A percentile compares a stretch with the other conserved stretches of the same genome.
Evolutionary conservation across 305 asterid genomes (phyloP).

Genomic region (Lippia alba): DNA sequence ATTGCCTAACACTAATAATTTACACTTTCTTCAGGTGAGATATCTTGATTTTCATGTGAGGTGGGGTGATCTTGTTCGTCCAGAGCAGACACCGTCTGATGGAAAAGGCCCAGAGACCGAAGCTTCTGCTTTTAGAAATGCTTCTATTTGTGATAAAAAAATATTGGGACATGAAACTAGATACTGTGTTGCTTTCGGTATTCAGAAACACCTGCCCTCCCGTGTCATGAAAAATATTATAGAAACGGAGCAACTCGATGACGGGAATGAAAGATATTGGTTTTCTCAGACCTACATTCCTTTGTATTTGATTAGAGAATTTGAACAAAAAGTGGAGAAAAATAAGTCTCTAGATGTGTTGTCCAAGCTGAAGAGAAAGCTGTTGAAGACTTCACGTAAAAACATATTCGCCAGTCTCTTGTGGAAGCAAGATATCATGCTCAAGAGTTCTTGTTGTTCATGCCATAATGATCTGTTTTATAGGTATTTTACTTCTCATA

Average conservation of each 20-base stretch:
- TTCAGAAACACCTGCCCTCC: slow-evolving; percentile 94
- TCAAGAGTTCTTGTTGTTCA: slow-evolving; percentile 55
- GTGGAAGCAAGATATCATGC: slow-evolving; percentile 62
- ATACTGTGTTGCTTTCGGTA: slow-evolving; percentile 78
- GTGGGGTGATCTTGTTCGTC: slow-evolving; percentile 90
- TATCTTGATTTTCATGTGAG: slow-evolving; percentile 78
- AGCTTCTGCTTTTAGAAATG: slow-evolving; percentile 91
- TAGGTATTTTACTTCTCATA: slow-evolving; percentile 54
- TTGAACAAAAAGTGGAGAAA: slow-evolving; percentile 63
- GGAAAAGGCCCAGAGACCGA: slow-evolving; percentile 86
- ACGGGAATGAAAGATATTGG: slow-evolving; percentile 83
- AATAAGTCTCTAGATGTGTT: slow-evolving; percentile 43
- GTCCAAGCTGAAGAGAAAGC: slow-evolving; percentile 56
- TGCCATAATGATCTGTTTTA: slow-evolving; percentile 64
- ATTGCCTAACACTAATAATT: slow-evolving; percentile 29
- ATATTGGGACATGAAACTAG: slow-evolving; percentile 57
- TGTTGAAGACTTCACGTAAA: slow-evolving; percentile 52
- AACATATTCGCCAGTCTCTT: slow-evolving; percentile 65
- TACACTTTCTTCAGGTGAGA: slow-evolving; percentile 69
- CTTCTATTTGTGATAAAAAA: slow-evolving; percentile 69
- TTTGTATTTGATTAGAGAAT: slow-evolving; percentile 78
- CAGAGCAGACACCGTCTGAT: slow-evolving; percentile 67
- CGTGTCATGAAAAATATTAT: slow-evolving; percentile 79
- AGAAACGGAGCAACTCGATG: slow-evolving; percentile 66
- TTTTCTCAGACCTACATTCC: slow-evolving; percentile 83